Percentiles rank a stretch among this genome's conserved stretches.
Conservation (phyloP, 108 stramenopile genomes). For the Skeletonema potamos region DNA sequence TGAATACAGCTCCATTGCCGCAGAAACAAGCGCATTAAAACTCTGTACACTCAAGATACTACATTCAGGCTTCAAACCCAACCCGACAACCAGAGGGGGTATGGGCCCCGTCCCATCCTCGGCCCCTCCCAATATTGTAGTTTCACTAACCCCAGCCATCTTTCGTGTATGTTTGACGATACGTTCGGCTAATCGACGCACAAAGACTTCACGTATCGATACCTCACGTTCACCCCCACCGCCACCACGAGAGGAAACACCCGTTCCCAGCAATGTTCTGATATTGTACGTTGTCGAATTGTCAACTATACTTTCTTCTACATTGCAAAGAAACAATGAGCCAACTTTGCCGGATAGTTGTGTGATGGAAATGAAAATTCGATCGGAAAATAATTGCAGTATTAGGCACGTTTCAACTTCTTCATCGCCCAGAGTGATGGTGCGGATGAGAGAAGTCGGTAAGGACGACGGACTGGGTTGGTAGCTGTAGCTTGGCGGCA, state of each 20-base stretch:
- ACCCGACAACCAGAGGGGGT: constrained; percentile 30
- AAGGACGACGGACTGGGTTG: constrained; percentile 32
- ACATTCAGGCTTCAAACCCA: constrained; percentile 24
- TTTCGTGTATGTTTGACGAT: constrained; percentile 18
- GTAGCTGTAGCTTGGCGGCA: background rate
- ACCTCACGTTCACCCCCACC: constrained; percentile 11
- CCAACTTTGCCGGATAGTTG: constrained; percentile 46
- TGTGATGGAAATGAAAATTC: constrained; percentile 40
- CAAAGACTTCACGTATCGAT: constrained; percentile 30
- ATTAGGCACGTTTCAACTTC: constrained; percentile 22
- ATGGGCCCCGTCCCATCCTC: constrained; percentile 29
- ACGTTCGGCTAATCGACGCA: constrained; percentile 33
- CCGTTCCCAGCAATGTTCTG: constrained; percentile 31
- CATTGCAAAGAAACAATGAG: constrained; percentile 26
- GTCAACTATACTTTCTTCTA: constrained; percentile 47
- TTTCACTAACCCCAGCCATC: constrained; percentile 25
- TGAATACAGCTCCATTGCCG: constrained; percentile 24
- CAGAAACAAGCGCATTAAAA: constrained; percentile 21
- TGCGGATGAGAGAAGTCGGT: constrained; percentile 31
- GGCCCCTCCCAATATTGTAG: constrained; percentile 22
- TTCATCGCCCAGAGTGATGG: constrained; percentile 11
- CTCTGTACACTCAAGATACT: constrained; percentile 15
- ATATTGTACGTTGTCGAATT: constrained; percentile 47
- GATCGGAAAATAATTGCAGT: constrained; percentile 38
- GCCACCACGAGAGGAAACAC: constrained; percentile 3